Conservation (phyloP, 2,329 filamentous ascomycete genomes). For the Akanthomyces uredinophilus region DNA sequence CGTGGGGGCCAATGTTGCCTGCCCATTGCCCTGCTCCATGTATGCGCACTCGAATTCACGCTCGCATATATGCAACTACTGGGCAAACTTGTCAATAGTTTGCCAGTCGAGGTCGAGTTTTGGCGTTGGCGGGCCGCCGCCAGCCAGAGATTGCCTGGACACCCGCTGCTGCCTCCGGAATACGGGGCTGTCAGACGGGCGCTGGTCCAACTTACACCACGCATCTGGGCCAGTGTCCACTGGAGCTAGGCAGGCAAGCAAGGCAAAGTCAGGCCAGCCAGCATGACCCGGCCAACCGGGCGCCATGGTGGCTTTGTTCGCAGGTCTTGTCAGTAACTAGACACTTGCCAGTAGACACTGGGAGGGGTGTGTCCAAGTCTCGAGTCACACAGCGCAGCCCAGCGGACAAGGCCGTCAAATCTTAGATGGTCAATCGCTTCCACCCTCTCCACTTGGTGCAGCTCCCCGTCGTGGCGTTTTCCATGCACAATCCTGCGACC, state of each 20-base stretch:
- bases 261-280: neutral
- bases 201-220: neutral
- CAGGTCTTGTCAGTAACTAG: neutral
- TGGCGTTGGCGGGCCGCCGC: neutral
- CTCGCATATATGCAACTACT: neutral
- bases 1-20: neutral
- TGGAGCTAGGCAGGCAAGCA: neutral
- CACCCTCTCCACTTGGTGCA: slow-evolving; percentile 5
- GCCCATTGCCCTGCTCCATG: neutral
- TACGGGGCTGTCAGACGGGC: neutral
- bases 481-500: slow-evolving; percentile 7
- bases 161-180: neutral
- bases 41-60: neutral
- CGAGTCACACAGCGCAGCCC: neutral
- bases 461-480: slow-evolving; percentile 5
- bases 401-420: neutral
- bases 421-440: slow-evolving; percentile 10
- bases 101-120: neutral
- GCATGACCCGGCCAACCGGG: neutral
- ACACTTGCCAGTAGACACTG: neutral
- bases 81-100: slow-evolving; percentile 1
- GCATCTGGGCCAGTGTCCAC: neutral
- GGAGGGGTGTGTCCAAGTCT: neutral
- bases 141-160: neutral
- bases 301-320: neutral